Percentiles rank a stretch among this genome's conserved stretches.
Evolutionary conservation across 1,139 yeast genomes (phyloP).

Genomic region (Suhomyces anneliseae): DNA sequence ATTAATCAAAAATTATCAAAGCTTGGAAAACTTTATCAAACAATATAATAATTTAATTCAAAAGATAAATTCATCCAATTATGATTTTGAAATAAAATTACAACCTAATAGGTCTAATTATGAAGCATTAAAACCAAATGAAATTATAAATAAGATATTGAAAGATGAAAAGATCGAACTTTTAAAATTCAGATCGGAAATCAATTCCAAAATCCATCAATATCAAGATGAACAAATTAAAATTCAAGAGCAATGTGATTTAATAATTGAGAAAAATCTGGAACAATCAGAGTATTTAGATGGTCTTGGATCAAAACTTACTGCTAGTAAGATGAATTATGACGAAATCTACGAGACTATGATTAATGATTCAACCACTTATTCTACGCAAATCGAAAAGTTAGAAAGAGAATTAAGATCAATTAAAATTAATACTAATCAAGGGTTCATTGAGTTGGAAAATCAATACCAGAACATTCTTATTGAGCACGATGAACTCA

Average conservation of each 20-base stretch:
- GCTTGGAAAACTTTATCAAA: slow-evolving; percentile 50
- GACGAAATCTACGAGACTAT: slow-evolving; percentile 60
- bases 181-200: slow-evolving; percentile 46
- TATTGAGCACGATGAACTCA: slow-evolving; percentile 54
- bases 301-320: slow-evolving; percentile 55
- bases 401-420: slow-evolving; percentile 61
- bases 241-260: slow-evolving; percentile 61
- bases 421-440: slow-evolving; percentile 52
- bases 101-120: slow-evolving; percentile 4
- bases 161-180: slow-evolving; percentile 41
- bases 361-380: slow-evolving; percentile 53
- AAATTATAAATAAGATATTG: slow-evolving; percentile 34
- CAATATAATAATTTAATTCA: slow-evolving; percentile 58
- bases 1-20: slow-evolving; percentile 49
- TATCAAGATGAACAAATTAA: slow-evolving; percentile 60
- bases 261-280: slow-evolving; percentile 50
- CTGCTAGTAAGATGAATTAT: slow-evolving; percentile 52
- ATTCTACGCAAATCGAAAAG: slow-evolving; percentile 65
- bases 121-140: slow-evolving; percentile 26
- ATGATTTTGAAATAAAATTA: slow-evolving; percentile 30
- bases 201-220: slow-evolving; percentile 49
- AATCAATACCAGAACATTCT: slow-evolving; percentile 56
- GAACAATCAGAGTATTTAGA: slow-evolving; percentile 64
- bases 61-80: slow-evolving; percentile 33
- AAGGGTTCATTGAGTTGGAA: slow-evolving; percentile 56